These are phyloP conservation scores for Volvariella surrecta DNA, from an alignment of 1,284 basidiomycete species.

Conservation along the genomic window DNA sequence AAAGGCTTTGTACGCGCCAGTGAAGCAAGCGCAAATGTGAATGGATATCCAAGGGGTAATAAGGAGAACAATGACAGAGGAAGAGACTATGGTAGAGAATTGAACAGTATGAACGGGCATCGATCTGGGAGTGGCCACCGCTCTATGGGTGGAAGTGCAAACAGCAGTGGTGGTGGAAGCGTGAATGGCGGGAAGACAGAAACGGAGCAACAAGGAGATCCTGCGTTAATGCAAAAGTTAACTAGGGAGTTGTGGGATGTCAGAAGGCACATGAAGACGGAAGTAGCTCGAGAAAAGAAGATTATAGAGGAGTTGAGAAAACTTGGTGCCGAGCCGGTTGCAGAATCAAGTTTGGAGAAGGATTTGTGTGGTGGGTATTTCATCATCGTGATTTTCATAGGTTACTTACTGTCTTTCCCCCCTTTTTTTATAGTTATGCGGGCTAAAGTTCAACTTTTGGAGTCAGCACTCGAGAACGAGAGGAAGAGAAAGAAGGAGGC, in stretches of 20 bases:
- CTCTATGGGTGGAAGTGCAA: too few relatives aligned
- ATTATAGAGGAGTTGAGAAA: conserved; percentile 21
- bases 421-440: background rate
- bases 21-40: too few relatives aligned
- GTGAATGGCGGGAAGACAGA: too few relatives aligned
- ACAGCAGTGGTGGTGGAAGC: too few relatives aligned
- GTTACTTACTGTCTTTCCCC: too few relatives aligned
- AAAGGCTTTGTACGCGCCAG: too few relatives aligned
- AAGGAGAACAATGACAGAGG: too few relatives aligned
- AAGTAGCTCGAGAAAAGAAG: conserved; percentile 20
- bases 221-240: conserved; percentile 13
- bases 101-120: too few relatives aligned
- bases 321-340: conserved; percentile 11
- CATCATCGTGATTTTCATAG: too few relatives aligned
- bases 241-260: conserved; percentile 26
- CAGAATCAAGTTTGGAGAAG: conserved; percentile 5
- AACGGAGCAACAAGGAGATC: conserved; percentile 4
- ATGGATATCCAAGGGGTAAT: too few relatives aligned
- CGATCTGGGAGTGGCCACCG: too few relatives aligned
- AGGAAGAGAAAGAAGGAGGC: conserved; percentile 21
- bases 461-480: conserved; percentile 23
- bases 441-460: conserved; percentile 10
- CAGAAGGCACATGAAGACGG: conserved; percentile 24
- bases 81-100: too few relatives aligned
- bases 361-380: background rate